Evolutionary conservation across 1,139 yeast genomes (phyloP).

Genomic region (Yamadazyma trypodendri): DNA sequence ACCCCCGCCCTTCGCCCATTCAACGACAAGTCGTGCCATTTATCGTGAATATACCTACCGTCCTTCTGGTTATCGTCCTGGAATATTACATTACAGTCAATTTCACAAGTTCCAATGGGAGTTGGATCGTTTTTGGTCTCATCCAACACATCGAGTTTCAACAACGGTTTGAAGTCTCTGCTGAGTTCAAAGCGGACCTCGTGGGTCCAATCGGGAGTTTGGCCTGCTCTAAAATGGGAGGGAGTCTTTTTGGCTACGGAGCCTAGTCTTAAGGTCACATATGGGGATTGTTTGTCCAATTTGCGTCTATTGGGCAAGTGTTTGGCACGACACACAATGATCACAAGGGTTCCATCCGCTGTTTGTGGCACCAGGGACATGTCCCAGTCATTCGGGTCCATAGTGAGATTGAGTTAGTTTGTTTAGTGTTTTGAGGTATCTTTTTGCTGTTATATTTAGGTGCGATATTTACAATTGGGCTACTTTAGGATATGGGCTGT

Average conservation of each 20-base stretch:
- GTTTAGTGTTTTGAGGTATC: no score
- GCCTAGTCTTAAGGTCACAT: slow-evolving; percentile 77
- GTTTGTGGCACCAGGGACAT: slow-evolving; percentile 24
- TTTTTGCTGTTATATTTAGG: no score
- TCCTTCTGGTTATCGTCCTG: slow-evolving; percentile 46
- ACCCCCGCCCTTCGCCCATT: slow-evolving; percentile 84
- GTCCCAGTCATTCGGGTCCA: not conserved
- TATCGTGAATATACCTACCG: slow-evolving; percentile 72
- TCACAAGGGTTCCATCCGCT: slow-evolving; percentile 48
- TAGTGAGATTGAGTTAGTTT: not conserved
- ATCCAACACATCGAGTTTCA: slow-evolving; percentile 78
- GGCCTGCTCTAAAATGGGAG: slow-evolving; percentile 80
- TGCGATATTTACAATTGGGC: no score
- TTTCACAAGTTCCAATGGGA: slow-evolving; percentile 77
- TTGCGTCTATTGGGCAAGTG: slow-evolving; percentile 82
- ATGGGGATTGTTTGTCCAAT: slow-evolving; percentile 87
- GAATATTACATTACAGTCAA: slow-evolving; percentile 74
- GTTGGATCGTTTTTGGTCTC: slow-evolving; percentile 86
- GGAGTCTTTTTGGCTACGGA: slow-evolving; percentile 75
- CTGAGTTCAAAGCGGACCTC: slow-evolving; percentile 68
- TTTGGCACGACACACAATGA: slow-evolving; percentile 53
- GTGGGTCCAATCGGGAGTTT: slow-evolving; percentile 84
- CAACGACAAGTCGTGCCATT: slow-evolving; percentile 74
- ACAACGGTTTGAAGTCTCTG: slow-evolving; percentile 58
- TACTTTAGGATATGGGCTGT: no score